phyloP scores from a whole-genome alignment of 208 protist species.

The Phytomonas serpens region DNA sequence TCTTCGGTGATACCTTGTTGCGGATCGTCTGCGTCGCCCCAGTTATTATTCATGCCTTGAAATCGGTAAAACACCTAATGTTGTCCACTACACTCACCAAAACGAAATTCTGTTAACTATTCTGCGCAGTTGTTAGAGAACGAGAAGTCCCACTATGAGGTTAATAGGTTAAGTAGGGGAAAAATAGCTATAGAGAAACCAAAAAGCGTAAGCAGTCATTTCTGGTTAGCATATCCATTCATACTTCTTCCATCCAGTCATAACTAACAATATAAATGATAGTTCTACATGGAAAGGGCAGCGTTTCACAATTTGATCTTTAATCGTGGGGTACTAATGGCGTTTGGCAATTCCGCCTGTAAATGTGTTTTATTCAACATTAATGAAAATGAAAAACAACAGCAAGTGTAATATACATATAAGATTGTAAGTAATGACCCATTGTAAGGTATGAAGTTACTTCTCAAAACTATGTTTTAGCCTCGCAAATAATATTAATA shows the following conservation, averaged over 20 bases:
- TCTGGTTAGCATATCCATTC: neutral
- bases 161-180: neutral
- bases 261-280: neutral
- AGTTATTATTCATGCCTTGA: neutral
- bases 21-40: neutral
- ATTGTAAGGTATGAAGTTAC: neutral
- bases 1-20: conserved; percentile 16
- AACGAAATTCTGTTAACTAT: neutral
- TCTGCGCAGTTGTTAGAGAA: neutral
- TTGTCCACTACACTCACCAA: neutral
- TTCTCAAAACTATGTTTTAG: neutral
- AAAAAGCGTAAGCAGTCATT: neutral
- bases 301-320: neutral
- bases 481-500: neutral
- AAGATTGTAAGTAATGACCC: neutral
- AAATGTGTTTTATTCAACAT: neutral
- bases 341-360: neutral
- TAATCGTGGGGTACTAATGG: neutral
- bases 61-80: neutral
- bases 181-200: neutral
- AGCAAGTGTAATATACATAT: neutral
- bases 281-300: neutral
- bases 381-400: neutral
- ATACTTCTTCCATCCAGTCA: neutral
- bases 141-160: neutral